phyloP scores from a whole-genome alignment of 164 flowering plant species.

The Vitis rupestris region DNA sequence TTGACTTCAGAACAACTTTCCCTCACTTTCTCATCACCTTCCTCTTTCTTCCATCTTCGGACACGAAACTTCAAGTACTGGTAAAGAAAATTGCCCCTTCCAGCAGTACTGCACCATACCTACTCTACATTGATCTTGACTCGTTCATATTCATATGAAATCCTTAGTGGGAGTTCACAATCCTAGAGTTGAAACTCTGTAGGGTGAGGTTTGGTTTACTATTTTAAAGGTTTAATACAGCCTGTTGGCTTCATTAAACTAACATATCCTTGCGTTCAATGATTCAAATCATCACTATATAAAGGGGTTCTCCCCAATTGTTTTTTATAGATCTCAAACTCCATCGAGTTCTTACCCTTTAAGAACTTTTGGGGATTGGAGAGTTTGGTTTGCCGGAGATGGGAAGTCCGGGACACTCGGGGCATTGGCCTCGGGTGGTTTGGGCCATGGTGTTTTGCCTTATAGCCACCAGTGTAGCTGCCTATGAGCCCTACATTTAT shows the following conservation, averaged over 20 bases:
- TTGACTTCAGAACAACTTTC: not conserved
- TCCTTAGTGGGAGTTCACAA: too few species aligned
- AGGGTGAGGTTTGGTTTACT: too few species aligned
- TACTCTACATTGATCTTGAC: not conserved
- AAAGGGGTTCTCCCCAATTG: not conserved
- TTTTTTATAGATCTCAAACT: not conserved
- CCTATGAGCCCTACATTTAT: not conserved
- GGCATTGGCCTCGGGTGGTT: slow-evolving; percentile 9
- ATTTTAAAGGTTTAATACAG: too few species aligned
- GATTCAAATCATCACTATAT: too few species aligned
- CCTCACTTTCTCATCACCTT: not conserved
- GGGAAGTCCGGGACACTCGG: slow-evolving; percentile 2
- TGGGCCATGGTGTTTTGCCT: slow-evolving; percentile 13
- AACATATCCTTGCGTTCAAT: too few species aligned
- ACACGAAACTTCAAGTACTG: not conserved
- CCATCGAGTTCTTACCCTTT: too few species aligned
- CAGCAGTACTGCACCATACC: not conserved
- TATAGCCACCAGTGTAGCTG: slow-evolving; percentile 4
- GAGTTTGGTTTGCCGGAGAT: not conserved
- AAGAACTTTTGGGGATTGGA: too few species aligned
- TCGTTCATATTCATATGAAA: too few species aligned
- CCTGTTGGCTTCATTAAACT: too few species aligned
- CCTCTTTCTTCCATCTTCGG: not conserved
- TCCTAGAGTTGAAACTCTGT: too few species aligned
- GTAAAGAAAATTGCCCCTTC: not conserved